These are phyloP conservation scores for Ceratobasidium sp. DNA, from an alignment of 1,284 basidiomycete genomes.

Conservation along the genomic window DNA sequence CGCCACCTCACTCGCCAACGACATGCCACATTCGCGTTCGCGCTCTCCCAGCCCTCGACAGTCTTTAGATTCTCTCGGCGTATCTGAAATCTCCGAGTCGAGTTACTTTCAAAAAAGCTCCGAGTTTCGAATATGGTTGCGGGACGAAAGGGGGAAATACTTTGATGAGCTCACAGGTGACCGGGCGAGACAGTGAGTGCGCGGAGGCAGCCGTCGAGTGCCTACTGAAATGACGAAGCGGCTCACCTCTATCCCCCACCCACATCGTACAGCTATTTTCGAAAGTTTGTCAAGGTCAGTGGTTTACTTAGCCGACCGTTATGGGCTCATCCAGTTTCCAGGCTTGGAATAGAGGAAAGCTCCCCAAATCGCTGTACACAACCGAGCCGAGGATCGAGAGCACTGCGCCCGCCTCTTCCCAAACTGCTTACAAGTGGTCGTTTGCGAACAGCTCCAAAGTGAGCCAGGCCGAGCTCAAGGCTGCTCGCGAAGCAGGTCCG, in stretches of 20 bases:
- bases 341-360: slow-evolving; percentile 80
- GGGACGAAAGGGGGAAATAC: slow-evolving; percentile 82
- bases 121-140: slow-evolving; percentile 81
- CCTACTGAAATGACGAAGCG: neutral
- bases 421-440: slow-evolving; percentile 60
- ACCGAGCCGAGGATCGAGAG: slow-evolving; percentile 24
- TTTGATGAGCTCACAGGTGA: slow-evolving; percentile 80
- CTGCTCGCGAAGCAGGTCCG: slow-evolving; percentile 59
- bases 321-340: slow-evolving; percentile 50
- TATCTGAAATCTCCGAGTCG: slow-evolving; percentile 59
- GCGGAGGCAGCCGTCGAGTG: neutral
- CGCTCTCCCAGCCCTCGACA: slow-evolving; percentile 35
- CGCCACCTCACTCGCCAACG: too few species aligned
- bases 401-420: slow-evolving; percentile 55
- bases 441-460: slow-evolving; percentile 63
- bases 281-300: slow-evolving; percentile 80
- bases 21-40: too few species aligned
- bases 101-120: slow-evolving; percentile 82
- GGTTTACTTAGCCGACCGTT: neutral
- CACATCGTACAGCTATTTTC: slow-evolving; percentile 72
- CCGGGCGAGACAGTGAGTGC: slow-evolving; percentile 71
- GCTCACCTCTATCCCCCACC: slow-evolving; percentile 20
- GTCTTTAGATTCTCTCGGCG: slow-evolving; percentile 5
- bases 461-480: slow-evolving; percentile 66
- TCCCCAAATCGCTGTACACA: slow-evolving; percentile 57